Percentiles rank a stretch among this genome's conserved stretches.
These are phyloP conservation scores for Cystobasidium pallidum DNA, from an alignment of 1,284 basidiomycete species.

Conservation along the genomic window DNA sequence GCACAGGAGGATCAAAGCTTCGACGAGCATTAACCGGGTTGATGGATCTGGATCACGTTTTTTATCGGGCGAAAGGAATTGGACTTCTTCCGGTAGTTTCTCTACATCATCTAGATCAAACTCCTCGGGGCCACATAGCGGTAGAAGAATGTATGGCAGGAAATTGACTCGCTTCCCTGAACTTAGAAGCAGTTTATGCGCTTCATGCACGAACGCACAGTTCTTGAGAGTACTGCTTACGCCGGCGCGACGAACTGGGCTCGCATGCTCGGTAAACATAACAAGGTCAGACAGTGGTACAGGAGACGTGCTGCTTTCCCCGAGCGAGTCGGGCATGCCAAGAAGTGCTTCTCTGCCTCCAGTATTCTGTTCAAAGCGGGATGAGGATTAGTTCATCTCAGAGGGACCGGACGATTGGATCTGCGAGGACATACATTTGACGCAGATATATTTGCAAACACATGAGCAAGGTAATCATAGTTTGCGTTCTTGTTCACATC, in stretches of 20 bases:
- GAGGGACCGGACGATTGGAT: not conserved
- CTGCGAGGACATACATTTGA: slow-evolving; percentile 61
- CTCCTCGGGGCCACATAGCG: slow-evolving; percentile 92
- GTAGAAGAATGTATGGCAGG: slow-evolving; percentile 80
- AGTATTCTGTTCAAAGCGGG: not conserved
- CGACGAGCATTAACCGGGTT: slow-evolving; percentile 81
- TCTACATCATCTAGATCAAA: slow-evolving; percentile 93
- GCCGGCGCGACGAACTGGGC: slow-evolving; percentile 81
- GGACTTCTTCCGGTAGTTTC: slow-evolving; percentile 76
- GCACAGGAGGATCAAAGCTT: slow-evolving; percentile 84
- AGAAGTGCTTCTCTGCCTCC: slow-evolving; percentile 10
- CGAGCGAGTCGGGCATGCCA: slow-evolving; percentile 31
- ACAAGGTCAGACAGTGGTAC: slow-evolving; percentile 75
- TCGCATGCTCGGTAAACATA: slow-evolving; percentile 83
- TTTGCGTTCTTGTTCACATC: slow-evolving; percentile 54
- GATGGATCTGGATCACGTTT: slow-evolving; percentile 77
- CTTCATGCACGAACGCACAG: slow-evolving; percentile 71
- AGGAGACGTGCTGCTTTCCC: slow-evolving; percentile 56
- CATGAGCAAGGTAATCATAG: slow-evolving; percentile 84
- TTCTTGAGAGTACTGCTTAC: slow-evolving; percentile 87
- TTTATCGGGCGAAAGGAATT: slow-evolving; percentile 85
- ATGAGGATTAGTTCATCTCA: not conserved
- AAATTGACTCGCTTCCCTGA: slow-evolving; percentile 64
- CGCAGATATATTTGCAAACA: slow-evolving; percentile 84
- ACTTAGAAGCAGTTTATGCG: slow-evolving; percentile 57